Conservation (phyloP, 2,329 filamentous ascomycete species). For the Aureobasidium lini region DNA sequence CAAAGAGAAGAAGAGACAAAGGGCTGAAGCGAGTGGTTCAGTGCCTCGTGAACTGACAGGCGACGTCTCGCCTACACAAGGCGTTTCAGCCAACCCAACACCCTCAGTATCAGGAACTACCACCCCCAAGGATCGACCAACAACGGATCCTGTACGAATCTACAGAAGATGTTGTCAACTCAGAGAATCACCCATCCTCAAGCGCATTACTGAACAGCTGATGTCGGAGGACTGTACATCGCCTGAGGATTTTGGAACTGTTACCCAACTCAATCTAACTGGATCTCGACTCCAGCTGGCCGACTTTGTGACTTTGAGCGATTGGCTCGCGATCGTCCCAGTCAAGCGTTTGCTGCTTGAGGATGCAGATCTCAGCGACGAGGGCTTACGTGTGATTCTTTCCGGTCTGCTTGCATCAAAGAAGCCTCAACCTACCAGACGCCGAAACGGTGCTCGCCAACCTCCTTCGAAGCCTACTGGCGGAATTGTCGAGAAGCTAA, state of each 20-base stretch:
- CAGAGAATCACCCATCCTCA: constrained; percentile 83
- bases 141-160: constrained; percentile 84
- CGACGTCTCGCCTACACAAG: constrained; percentile 43
- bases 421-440: constrained; percentile 43
- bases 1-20: constrained; percentile 77
- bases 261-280: constrained; percentile 74
- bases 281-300: constrained; percentile 75
- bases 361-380: constrained; percentile 78
- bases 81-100: constrained; percentile 17
- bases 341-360: constrained; percentile 80
- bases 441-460: constrained; percentile 19
- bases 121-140: constrained; percentile 55
- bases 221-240: constrained; percentile 60
- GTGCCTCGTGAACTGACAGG: constrained; percentile 76
- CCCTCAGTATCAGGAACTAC: constrained; percentile 17
- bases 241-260: constrained; percentile 60
- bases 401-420: constrained; percentile 78
- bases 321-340: constrained; percentile 90
- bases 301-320: constrained; percentile 80
- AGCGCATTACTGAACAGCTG: constrained; percentile 85
- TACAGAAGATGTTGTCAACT: constrained; percentile 93
- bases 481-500: constrained; percentile 80
- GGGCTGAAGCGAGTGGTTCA: constrained; percentile 79
- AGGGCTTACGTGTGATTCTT: constrained; percentile 77
- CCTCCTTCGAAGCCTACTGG: constrained; percentile 32